Base-by-base conservation (phyloP, 2,329 filamentous ascomycete species). In the Hypoxylon sp. region DNA sequence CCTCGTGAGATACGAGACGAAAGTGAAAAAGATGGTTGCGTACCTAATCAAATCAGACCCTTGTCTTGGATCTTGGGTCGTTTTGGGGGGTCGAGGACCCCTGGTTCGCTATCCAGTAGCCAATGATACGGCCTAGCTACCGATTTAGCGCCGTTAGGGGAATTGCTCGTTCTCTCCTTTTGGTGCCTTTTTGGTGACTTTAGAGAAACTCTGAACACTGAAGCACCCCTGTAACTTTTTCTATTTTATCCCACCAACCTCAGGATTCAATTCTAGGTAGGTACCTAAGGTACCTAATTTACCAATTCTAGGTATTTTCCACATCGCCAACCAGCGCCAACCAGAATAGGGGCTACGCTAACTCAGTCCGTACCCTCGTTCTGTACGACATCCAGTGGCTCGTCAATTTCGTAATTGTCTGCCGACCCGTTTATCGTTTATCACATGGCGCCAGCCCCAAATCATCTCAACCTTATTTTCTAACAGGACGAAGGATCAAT, bases 321-420 rank as follows among this genome's bases (percentile, higher is more conserved):
- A n/a, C n/a, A n/a, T n/a, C n/a, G n/a, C n/a, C n/a, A n/a, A n/a
- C n/a, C n/a, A n/a, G n/a, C n/a, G n/a, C 47, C 41, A 17, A 26
- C 44, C 41, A 47, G 17, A 49, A 49, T 34, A 49, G 54, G 54
- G 17, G 54, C 19, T 24, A 39, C 5, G 24, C 17, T 47, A 22
- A 22, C 28, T 49, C 55, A 46, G 34, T 37, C 51, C 44, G 47
- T 41, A 49, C 17, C 49, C 20, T 28, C 11, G 32, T 7, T 53
- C 54, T 65, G 62, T 65, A 65, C 59, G 55, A 65, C 58, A 65
- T 62, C 52, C 52, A 22, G 53, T 62, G 47, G 55, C 48, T 50
- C 24, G 28, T 55, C 22, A 26, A 28, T 55, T 51, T 58, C 32
- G 44, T 32, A 22, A 64, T 56, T 20, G 43, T 13, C 46, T 51